Percentiles rank a stretch among this genome's conserved stretches.
Conservation (phyloP, 352 stramenopile genomes). For the Phytopythium sindhum region DNA sequence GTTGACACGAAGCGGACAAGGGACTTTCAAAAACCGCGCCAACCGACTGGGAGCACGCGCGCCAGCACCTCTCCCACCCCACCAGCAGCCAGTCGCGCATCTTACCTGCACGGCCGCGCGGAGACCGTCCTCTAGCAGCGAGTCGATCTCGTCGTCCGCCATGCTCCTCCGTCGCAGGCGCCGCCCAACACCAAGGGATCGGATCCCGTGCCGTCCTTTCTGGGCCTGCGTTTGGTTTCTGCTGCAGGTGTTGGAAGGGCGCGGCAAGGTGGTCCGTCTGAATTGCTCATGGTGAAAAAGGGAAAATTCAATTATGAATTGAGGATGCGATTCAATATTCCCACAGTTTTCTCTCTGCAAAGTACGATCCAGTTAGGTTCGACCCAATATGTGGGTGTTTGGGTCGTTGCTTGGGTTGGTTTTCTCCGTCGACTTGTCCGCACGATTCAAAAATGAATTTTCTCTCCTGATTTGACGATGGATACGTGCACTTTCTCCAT, state of each 20-base stretch:
- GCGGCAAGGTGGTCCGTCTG: neutral
- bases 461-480: neutral
- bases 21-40: neutral
- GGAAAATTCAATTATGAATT: neutral
- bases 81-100: neutral
- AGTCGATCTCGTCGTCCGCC: slow-evolving; percentile 81
- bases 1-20: slow-evolving; percentile 1
- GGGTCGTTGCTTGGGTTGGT: no score
- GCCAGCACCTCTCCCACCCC: neutral
- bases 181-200: no score
- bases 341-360: neutral
- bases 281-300: neutral
- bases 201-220: neutral
- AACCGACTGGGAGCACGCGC: neutral
- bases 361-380: no score
- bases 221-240: neutral
- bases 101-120: slow-evolving; percentile 46
- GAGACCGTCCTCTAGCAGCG: slow-evolving; percentile 75
- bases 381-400: no score
- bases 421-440: no score
- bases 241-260: no score
- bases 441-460: neutral
- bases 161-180: slow-evolving; percentile 20
- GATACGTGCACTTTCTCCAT: neutral
- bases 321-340: neutral